A percentile compares a stretch with the other conserved stretches of the same genome.
These are phyloP conservation scores for Clonostachys chloroleuca DNA, from an alignment of 2,329 filamentous ascomycete genomes.

Conservation along the genomic window DNA sequence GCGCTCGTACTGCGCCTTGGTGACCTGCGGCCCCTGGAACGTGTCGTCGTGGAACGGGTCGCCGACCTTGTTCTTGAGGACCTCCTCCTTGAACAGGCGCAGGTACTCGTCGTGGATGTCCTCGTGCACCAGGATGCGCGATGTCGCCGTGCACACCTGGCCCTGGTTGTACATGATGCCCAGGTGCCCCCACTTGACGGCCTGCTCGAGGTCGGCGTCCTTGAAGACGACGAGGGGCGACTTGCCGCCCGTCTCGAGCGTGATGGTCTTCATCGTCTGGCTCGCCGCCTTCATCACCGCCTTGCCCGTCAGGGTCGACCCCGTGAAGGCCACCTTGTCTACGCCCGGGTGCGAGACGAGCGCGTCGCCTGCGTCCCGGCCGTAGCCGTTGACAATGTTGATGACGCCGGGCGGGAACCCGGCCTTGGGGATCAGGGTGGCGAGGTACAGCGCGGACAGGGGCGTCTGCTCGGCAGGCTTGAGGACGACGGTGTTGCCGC, in stretches of 20 bases:
- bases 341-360: conserved; percentile 59
- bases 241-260: conserved; percentile 56
- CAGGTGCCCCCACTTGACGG: conserved; percentile 42
- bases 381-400: conserved; percentile 66
- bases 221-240: conserved; percentile 53
- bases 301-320: conserved; percentile 60
- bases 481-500: conserved; percentile 54
- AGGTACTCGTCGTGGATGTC: conserved; percentile 53
- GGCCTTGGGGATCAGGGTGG: conserved; percentile 59
- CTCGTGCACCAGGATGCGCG: conserved; percentile 52
- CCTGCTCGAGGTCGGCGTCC: conserved; percentile 56
- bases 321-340: conserved; percentile 71
- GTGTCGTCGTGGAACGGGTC: conserved; percentile 17
- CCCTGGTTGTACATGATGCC: conserved; percentile 47
- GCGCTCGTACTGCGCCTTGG: conserved; percentile 57
- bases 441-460: conserved; percentile 54
- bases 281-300: conserved; percentile 65
- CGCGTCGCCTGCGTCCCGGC: conserved; percentile 58
- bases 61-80: conserved; percentile 37
- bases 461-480: conserved; percentile 61
- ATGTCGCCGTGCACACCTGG: conserved; percentile 53
- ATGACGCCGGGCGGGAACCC: conserved; percentile 71
- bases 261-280: conserved; percentile 52
- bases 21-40: conserved; percentile 31
- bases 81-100: conserved; percentile 48